A percentile compares a stretch with the other conserved stretches of the same genome.
phyloP scores from a whole-genome alignment of 257 asterid species.

The Solanum pimpinellifolium region DNA sequence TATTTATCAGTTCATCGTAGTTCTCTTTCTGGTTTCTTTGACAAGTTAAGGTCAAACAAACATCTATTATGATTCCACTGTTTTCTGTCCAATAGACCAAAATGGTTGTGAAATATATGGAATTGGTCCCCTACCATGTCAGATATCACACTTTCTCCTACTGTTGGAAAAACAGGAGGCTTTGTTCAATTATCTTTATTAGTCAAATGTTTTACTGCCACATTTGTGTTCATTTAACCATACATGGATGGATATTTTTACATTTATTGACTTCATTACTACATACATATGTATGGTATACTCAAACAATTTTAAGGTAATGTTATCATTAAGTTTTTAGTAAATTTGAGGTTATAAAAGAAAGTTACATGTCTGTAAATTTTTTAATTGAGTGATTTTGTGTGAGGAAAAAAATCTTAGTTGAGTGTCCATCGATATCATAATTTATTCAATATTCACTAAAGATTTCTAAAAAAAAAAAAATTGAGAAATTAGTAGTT shows the following conservation, averaged over 20 bases:
- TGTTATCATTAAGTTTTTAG: background rate
- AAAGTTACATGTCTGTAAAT: no score
- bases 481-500: background rate
- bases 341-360: background rate
- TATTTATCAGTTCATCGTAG: no score
- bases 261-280: background rate
- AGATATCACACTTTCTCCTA: background rate
- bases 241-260: background rate
- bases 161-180: background rate
- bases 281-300: background rate
- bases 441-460: background rate
- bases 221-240: background rate
- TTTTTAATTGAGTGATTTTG: accelerated
- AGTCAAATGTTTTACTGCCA: background rate
- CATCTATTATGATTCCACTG: background rate
- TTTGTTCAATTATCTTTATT: background rate
- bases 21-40: background rate
- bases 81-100: background rate
- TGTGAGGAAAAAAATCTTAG: background rate
- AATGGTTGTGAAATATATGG: background rate
- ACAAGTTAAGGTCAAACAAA: background rate
- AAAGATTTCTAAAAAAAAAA: background rate
- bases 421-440: background rate
- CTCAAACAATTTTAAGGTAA: background rate
- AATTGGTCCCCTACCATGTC: background rate